Conservation (phyloP, 768 basidiomycete species). For the Agaricus sinodeliciosus region DNA sequence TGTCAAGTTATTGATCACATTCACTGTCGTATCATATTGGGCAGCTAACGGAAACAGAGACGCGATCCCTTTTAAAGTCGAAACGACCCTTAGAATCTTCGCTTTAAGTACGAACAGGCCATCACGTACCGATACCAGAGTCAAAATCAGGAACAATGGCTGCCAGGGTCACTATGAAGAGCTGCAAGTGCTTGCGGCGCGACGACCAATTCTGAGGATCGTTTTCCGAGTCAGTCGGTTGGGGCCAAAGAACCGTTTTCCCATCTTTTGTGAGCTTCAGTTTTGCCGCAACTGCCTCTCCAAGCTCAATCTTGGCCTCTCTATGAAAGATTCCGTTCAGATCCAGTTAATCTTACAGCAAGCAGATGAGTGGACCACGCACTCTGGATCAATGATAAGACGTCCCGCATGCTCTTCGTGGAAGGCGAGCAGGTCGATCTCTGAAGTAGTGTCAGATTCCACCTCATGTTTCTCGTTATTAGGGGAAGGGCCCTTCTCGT, state of each 20-base stretch:
- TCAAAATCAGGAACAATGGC: conserved; percentile 65
- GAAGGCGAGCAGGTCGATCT: conserved; percentile 31
- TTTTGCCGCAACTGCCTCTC: conserved; percentile 42
- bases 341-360: not conserved
- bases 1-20: conserved; percentile 56
- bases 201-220: conserved; percentile 65
- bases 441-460: conserved; percentile 15
- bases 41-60: conserved; percentile 48
- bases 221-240: conserved; percentile 53
- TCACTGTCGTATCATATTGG: conserved; percentile 47
- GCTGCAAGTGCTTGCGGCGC: conserved; percentile 45
- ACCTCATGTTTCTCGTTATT: conserved; percentile 14
- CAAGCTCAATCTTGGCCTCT: conserved; percentile 59
- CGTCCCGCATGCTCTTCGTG: conserved; percentile 54
- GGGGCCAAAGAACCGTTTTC: conserved; percentile 61
- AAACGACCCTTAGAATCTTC: not conserved
- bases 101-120: not conserved
- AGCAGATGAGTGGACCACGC: conserved; percentile 17
- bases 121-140: conserved; percentile 47
- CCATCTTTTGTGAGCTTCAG: conserved; percentile 56
- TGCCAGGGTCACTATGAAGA: conserved; percentile 56
- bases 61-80: not conserved
- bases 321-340: conserved; percentile 20
- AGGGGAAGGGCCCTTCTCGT: conserved; percentile 13
- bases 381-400: conserved; percentile 58